Conservation (phyloP, 1,284 basidiomycete species). For the Sphagnurus paluster region DNA sequence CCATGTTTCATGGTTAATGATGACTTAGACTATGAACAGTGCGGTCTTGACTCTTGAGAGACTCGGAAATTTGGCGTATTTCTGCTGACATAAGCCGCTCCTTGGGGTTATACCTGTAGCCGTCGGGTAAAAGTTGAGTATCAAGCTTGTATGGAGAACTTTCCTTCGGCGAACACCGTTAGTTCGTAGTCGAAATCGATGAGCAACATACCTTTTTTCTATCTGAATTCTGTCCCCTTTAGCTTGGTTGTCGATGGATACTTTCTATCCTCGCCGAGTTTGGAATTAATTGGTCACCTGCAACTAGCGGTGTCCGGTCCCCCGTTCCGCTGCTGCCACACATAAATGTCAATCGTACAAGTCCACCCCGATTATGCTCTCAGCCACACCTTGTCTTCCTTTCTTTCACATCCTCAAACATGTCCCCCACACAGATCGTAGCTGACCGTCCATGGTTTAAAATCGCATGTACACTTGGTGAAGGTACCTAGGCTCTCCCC, state of each 20-base stretch:
- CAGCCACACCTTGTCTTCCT: background rate
- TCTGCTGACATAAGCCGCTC: conserved; percentile 11
- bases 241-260: conserved; percentile 6
- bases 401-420: conserved; percentile 2
- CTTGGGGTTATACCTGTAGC: background rate
- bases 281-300: conserved; percentile 28
- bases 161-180: conserved; percentile 31
- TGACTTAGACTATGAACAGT: too few species aligned
- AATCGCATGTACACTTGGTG: conserved; percentile 61
- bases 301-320: too few species aligned
- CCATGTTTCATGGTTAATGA: conserved; percentile 81
- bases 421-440: conserved; percentile 29
- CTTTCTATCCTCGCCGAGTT: conserved; percentile 26
- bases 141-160: background rate
- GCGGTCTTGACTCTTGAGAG: background rate
- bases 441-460: conserved; percentile 47
- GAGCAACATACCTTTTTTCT: conserved; percentile 3
- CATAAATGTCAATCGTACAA: conserved; percentile 23
- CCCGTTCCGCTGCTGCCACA: too few species aligned
- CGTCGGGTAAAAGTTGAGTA: too few species aligned
- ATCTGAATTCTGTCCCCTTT: conserved; percentile 8
- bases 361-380: background rate
- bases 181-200: conserved; percentile 24
- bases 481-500: conserved; percentile 46
- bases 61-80: background rate